Evolutionary conservation across 1,284 basidiomycete genomes (phyloP), one percentile per base, ranked within the genome.

Genomic region (Melampsora larici-populina): DNA sequence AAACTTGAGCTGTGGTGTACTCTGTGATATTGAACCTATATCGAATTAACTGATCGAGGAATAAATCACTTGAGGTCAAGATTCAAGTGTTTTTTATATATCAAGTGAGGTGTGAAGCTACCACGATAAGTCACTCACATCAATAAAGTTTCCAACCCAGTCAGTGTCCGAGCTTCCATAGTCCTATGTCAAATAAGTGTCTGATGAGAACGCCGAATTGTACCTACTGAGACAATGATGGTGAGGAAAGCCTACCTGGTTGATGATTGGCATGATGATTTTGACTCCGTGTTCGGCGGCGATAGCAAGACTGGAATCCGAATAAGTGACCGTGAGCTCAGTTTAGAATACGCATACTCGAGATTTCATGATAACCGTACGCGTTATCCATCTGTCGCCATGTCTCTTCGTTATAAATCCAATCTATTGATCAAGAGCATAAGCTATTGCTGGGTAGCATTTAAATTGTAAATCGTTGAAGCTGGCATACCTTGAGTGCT

Each of bases 261-360:
- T 77, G 60, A 77, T 77, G 11, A 77, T 70, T 18, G 75, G 75
- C 46, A 77, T 63, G 40, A 77, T 70, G 1, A 77, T 26, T 36
- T 77, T 77, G 66, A 77, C 75, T 26, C 66, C 55, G 55, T 77
- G 58, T 36, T 64, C 40, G 17, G 64, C 64, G 7, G 67, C 51
- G 62, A 77, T 60, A 51, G 60, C 67, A 4, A 77, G 60, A 60
- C 75, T 77, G 60, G 18, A 13, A 64, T 64, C 5, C 26, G 13
- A 13, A 43, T 43, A 11, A 11, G n/a, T n/a, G n/a, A n/a, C n/a
- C n/a, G 6, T 43, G 40, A 43, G 40, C 40, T 43, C 40, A 13
- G 40, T 7, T 43, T 43, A 43, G 11, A 11, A 43, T 13, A 43
- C 40, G 5, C 40, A 9, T 43, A 11, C 6, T 9, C 11, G 40